Base-by-base conservation (phyloP, 2,329 filamentous ascomycete species). In the Claviceps spartinae region DNA sequence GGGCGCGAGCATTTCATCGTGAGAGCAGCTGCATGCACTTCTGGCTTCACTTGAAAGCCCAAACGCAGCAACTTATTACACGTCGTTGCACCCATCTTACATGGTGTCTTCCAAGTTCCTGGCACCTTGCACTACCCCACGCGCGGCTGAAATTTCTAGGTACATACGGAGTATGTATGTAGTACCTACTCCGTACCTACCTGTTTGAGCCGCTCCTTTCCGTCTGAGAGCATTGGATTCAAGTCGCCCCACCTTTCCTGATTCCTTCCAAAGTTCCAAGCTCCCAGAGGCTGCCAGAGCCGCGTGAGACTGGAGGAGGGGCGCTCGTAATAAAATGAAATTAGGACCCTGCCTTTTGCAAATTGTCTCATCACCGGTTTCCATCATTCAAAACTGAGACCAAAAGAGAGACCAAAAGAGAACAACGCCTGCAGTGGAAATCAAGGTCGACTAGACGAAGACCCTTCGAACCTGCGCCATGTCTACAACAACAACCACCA, bases 401-500 rank as follows among this genome's bases (percentile, higher is more conserved):
- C n/a, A 13, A 16, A 43, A n/a, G 9, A 20, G 4, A 20, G 11
- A 49, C 26, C 37, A 26, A n/a, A 49, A 41, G 13, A 5, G 22
- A 45, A 47, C 26, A n/a, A 16, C 9, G 24, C 1, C n/a, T 11
- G 30, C 9, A 34, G 30, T 34, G 9, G 9, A 34, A 34, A 34
- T 34, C 38, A 34, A 42, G 16, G 14, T 26, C 16, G 24, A 30
- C 16, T 36, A 18, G 44, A 47, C 30, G 11, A 34, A 45, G 8
- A 24, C 9, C 13, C 18, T 8, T 24, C 16, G 11, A 1, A 26
- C 2, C 20, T 40, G 11, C 22, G 50, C 14, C 42, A 69, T 66
- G 60, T 64, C 68, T 49, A 62, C 65, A 41, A 60, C 63, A 5
- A 65, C 63, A 5, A 65, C 63, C 16, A 59, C 59, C 22, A 74